phyloP scores from a whole-genome alignment of 2,329 filamentous ascomycete genomes.

The Fusarium nodosum region DNA sequence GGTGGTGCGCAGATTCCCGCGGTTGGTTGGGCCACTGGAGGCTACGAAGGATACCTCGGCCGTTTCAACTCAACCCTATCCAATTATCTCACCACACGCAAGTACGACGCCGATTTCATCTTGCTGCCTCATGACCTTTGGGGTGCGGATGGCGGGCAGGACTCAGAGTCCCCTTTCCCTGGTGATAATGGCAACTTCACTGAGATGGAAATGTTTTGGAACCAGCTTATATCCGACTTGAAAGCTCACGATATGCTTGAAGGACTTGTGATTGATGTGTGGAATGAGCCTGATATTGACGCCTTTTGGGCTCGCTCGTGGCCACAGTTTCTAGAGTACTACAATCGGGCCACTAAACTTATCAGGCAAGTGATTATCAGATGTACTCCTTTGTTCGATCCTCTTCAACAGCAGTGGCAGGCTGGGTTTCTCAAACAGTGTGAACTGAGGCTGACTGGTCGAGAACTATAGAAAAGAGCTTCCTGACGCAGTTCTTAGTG shows the following conservation, averaged over 20 bases:
- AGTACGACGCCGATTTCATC: background rate
- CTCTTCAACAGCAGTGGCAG: too few species aligned
- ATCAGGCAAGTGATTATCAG: background rate
- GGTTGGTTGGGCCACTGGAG: background rate
- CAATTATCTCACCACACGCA: background rate
- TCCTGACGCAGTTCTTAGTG: background rate
- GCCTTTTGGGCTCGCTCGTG: background rate
- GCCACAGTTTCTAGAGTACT: background rate
- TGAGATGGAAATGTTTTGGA: background rate
- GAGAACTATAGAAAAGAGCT: background rate
- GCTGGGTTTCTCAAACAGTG: background rate
- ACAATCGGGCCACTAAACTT: background rate
- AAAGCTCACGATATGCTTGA: background rate
- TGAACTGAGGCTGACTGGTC: background rate
- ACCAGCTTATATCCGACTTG: background rate
- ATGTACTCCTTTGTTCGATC: background rate
- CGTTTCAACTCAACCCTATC: background rate
- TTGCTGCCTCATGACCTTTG: background rate
- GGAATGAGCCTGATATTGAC: background rate
- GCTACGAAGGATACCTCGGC: background rate
- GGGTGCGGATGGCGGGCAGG: background rate
- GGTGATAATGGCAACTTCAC: background rate
- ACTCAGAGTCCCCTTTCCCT: background rate
- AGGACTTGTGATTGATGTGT: background rate
- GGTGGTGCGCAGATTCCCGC: background rate